Evolutionary conservation across 495 filamentous ascomycete species (phyloP).

Genomic region (Podospora bellae-mahoneyi): DNA sequence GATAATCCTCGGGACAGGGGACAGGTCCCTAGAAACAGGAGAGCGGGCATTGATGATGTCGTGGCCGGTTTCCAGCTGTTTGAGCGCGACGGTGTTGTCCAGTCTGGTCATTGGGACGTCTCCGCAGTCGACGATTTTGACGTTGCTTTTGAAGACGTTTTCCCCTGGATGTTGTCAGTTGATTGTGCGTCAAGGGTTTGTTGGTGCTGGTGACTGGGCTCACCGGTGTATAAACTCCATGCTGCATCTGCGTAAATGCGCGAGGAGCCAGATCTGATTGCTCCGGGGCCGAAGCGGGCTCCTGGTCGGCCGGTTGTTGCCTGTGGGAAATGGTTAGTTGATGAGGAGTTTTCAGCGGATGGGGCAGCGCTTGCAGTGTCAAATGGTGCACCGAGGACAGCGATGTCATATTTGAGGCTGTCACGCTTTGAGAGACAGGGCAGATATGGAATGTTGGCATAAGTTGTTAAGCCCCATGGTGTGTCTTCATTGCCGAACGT

Average conservation of each 20-base stretch:
- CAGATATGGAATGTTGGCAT: conserved; percentile 72
- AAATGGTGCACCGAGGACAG: conserved; percentile 66
- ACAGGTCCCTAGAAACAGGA: not conserved
- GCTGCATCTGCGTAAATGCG: not conserved
- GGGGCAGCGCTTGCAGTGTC: conserved; percentile 34
- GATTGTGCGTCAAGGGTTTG: too few relatives aligned
- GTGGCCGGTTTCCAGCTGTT: conserved; percentile 67
- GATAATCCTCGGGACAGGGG: conserved; percentile 54
- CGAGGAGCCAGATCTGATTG: conserved; percentile 52
- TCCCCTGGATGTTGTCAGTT: not conserved
- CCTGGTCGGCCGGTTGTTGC: conserved; percentile 53
- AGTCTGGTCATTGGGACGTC: conserved; percentile 67
- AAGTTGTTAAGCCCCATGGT: conserved; percentile 61
- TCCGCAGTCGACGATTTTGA: conserved; percentile 65
- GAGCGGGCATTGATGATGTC: not conserved
- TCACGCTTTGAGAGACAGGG: conserved; percentile 68
- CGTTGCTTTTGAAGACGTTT: conserved; percentile 15
- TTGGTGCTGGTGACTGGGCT: not conserved
- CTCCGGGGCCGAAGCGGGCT: conserved; percentile 76
- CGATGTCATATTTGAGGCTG: conserved; percentile 68
- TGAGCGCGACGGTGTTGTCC: conserved; percentile 71
- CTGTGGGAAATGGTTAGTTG: not conserved
- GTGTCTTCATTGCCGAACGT: not conserved
- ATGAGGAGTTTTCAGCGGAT: not conserved
- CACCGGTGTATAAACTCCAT: conserved; percentile 6